Evolutionary conservation across 805 yeast species (phyloP), one percentile per base, ranked within the genome.

Genomic region (Candida nemodendra): DNA sequence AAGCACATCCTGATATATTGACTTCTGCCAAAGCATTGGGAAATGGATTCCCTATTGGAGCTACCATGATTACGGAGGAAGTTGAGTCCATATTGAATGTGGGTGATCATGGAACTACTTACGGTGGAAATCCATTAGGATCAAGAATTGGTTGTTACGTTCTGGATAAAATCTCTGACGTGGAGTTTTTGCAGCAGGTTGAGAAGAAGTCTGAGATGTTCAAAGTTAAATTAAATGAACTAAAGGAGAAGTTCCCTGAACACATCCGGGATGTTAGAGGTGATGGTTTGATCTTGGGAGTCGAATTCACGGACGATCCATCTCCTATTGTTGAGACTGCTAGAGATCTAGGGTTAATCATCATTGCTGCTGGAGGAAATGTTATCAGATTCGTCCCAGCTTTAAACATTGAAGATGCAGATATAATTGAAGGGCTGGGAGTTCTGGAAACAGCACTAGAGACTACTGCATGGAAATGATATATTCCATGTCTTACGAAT

Each of bases 81-180:
- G 84, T 93, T 18, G 95, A 89, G 56, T 61, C 69, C 9, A 76
- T 70, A 2, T 67, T 93, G 50, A 71, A 78, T 41, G 91, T 87
- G 16, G 99, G 99, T 41, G 99, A 93, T 58, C 99, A 91, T 59
- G 99, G 99, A 39, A 91, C 98, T 3, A 91, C 99, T 0, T 91
- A 84, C 58, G 98, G 99, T 47, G 99, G 99, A 39, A 93, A 93
- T 62, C 98, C 98, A 38, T 68, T 93, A 46, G 98, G 89, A 4
- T 73, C 91, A 24, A 78, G 90, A 45, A 76, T 93, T 34, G 96
- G 89, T 4, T 67, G 72, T 29, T 81, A 84, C 55, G 95, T 93
- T 11, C 64, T 93, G 17, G 79, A 74, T 37, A 74, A 78, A 51
- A 72, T 93, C 30, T 72, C 88, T 11, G 65, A 81, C 33, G 62